These are phyloP conservation scores for Cladophialophora immunda DNA, from an alignment of 2,329 filamentous ascomycete species.

Conservation along the genomic window DNA sequence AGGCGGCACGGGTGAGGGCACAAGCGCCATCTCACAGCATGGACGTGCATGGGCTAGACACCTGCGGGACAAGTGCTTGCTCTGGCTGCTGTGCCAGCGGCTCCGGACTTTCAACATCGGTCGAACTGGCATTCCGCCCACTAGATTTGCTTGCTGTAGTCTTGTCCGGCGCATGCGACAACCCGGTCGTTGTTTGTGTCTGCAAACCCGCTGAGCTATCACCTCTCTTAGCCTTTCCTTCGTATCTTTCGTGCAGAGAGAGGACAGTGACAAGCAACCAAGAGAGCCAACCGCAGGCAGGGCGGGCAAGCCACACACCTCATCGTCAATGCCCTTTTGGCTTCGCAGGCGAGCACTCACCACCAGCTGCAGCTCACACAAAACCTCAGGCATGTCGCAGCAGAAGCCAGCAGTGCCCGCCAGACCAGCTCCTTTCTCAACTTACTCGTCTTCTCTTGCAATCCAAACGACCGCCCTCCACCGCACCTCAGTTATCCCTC, in stretches of 20 bases:
- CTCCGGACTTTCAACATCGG: constrained; percentile 19
- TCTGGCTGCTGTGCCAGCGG: too few relatives aligned
- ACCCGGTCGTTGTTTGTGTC: constrained; percentile 23
- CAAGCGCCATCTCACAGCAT: constrained; percentile 29
- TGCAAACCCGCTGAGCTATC: not conserved
- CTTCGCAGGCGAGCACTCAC: not conserved
- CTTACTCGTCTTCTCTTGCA: constrained; percentile 17
- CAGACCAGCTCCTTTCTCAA: constrained; percentile 27
- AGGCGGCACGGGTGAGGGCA: constrained; percentile 35
- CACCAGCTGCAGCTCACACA: constrained; percentile 21
- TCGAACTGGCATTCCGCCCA: not conserved
- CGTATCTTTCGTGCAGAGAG: not conserved
- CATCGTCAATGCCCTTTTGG: not conserved
- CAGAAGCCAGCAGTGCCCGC: constrained; percentile 13
- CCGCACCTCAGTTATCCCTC: not conserved
- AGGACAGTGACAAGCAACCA: not conserved
- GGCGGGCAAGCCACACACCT: constrained; percentile 2
- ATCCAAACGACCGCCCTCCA: not conserved
- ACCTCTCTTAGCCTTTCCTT: not conserved
- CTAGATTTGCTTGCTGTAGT: not conserved
- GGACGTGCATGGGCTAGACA: constrained; percentile 15
- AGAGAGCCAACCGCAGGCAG: not conserved
- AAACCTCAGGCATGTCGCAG: constrained; percentile 32
- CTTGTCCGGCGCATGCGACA: constrained; percentile 5
- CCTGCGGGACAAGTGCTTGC: constrained; percentile 5